These are phyloP conservation scores for Neurospora sp. DNA, from an alignment of 495 filamentous ascomycete species.

Conservation along the genomic window DNA sequence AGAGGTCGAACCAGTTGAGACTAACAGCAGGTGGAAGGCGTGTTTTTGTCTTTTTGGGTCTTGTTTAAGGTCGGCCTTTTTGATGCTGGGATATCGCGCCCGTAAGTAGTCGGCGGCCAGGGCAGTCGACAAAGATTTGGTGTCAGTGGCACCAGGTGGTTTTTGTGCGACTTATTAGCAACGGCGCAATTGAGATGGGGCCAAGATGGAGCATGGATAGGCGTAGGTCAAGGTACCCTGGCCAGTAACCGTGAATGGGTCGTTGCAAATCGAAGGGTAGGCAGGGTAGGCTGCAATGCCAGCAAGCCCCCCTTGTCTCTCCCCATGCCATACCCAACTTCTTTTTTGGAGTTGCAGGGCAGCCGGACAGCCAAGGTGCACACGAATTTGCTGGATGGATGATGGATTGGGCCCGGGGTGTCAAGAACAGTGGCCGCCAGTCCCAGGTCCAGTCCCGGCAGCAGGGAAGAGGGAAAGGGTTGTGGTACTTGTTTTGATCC, in stretches of 20 bases:
- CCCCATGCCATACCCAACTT: not conserved
- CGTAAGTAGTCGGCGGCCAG: not conserved
- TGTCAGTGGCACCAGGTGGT: slow-evolving; percentile 37
- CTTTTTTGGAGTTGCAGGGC: not conserved
- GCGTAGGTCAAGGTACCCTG: slow-evolving; percentile 25
- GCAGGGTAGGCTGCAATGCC: slow-evolving; percentile 24
- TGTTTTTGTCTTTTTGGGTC: slow-evolving; percentile 1
- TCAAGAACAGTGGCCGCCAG: not conserved
- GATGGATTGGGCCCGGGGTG: not conserved
- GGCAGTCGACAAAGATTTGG: slow-evolving; percentile 33
- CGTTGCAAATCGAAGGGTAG: slow-evolving; percentile 26
- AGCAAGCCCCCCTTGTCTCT: slow-evolving; percentile 22
- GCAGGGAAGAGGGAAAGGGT: not conserved
- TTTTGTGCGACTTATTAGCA: slow-evolving; percentile 44
- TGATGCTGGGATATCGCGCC: not conserved
- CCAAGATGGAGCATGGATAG: slow-evolving; percentile 29
- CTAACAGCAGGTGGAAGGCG: not conserved
- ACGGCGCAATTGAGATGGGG: slow-evolving; percentile 27
- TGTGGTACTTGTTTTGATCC: slow-evolving; percentile 1
- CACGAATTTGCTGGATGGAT: not conserved
- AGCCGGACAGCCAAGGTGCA: slow-evolving; percentile 1
- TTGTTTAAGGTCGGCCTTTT: slow-evolving; percentile 4
- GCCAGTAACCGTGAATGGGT: slow-evolving; percentile 19
- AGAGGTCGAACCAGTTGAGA: not conserved
- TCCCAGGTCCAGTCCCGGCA: slow-evolving; percentile 1